Evolutionary conservation across 2,329 filamentous ascomycete species (phyloP).

Genomic region (Celoporthe dispersa): DNA sequence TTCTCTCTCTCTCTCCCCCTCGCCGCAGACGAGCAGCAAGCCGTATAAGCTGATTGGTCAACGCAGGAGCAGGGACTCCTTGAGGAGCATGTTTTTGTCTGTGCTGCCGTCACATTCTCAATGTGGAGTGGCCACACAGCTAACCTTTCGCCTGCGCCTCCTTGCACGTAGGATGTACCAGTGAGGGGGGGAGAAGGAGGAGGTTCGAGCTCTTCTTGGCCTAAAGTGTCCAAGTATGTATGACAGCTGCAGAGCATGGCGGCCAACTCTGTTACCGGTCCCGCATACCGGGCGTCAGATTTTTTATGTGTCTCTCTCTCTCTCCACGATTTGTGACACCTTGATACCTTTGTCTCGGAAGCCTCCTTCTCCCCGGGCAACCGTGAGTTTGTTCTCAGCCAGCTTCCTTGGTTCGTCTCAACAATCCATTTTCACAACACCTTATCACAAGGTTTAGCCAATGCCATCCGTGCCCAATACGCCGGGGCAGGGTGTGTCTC

Average conservation of each 20-base stretch:
- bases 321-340: not conserved
- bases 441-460: conserved; percentile 12
- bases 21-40: not conserved
- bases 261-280: not conserved
- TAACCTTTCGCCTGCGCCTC: not conserved
- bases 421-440: not conserved
- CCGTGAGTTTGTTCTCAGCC: not conserved
- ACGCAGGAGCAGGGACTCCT: not conserved
- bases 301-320: too few species aligned
- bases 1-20: not conserved
- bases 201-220: not conserved
- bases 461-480: conserved; percentile 9
- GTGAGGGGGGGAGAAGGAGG: not conserved
- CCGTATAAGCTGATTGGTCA: conserved; percentile 25
- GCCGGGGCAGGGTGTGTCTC: conserved; percentile 17
- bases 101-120: not conserved
- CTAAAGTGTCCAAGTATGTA: not conserved
- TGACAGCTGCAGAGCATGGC: not conserved
- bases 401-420: not conserved
- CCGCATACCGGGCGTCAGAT: not conserved
- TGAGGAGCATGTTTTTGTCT: not conserved
- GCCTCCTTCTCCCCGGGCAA: too few species aligned
- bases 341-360: not conserved
- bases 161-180: not conserved
- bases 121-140: not conserved